Conservation (phyloP, 2,329 filamentous ascomycete species). For the Talaromyces sp. region DNA sequence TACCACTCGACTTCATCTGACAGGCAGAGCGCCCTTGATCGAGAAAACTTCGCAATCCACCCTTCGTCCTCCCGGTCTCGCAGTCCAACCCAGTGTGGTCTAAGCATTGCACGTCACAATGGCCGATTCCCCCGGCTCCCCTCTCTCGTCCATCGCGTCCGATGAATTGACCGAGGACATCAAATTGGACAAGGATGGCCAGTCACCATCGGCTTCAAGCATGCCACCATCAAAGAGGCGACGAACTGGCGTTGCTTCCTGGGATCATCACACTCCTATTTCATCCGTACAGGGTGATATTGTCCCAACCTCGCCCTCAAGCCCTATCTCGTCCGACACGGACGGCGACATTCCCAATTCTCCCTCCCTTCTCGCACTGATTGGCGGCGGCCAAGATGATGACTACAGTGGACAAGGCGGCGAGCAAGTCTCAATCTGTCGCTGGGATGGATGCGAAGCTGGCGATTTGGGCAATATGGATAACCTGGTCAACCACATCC, state of each 20-base stretch:
- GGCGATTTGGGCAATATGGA: constrained; percentile 77
- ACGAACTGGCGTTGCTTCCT: constrained; percentile 39
- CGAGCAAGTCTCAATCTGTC: constrained; percentile 72
- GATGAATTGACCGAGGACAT: constrained; percentile 58
- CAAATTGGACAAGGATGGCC: constrained; percentile 47
- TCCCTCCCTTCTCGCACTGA: constrained; percentile 46
- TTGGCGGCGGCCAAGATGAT: constrained; percentile 37
- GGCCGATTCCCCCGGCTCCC: constrained; percentile 56
- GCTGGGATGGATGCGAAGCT: constrained; percentile 68
- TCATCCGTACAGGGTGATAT: constrained; percentile 37
- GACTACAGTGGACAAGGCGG: constrained; percentile 67
- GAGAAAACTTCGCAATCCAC: not conserved
- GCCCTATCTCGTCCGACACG: constrained; percentile 83
- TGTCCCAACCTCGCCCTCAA: constrained; percentile 46
- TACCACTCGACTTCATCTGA: not conserved
- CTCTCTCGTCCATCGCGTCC: constrained; percentile 60
- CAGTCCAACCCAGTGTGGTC: not conserved
- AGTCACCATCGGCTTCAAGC: constrained; percentile 33
- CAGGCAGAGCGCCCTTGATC: not conserved
- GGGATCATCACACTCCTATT: constrained; percentile 48
- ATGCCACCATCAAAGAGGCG: constrained; percentile 46
- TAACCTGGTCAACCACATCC: constrained; percentile 73
- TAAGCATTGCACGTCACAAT: constrained; percentile 22
- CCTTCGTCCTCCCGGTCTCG: not conserved
- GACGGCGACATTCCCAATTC: constrained; percentile 77